Conservation (phyloP, 202 grass and related monocot species). For the Digitaria exilis region DNA sequence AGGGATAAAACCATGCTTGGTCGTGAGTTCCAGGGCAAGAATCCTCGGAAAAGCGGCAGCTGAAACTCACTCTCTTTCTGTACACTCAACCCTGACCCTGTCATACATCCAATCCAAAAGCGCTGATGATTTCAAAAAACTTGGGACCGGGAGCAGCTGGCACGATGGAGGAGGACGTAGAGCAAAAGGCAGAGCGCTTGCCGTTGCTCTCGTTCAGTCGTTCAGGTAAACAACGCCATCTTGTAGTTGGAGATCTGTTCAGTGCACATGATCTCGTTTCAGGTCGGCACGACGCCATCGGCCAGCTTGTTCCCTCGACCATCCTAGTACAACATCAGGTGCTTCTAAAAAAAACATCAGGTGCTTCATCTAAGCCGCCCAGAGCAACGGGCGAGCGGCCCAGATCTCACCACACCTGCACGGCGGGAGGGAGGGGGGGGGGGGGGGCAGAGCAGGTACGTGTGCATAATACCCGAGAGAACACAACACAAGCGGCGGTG, state of each 20-base stretch:
- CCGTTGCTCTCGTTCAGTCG: constrained; percentile 6
- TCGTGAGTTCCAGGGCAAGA: background rate
- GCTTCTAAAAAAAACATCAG: no score
- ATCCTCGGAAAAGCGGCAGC: background rate
- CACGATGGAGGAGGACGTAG: background rate
- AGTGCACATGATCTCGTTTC: background rate
- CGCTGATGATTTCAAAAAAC: no score
- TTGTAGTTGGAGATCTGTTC: background rate
- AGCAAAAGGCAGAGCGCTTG: background rate
- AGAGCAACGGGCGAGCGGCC: background rate
- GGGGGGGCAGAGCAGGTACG: no score
- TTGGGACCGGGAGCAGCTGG: background rate
- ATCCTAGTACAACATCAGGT: background rate
- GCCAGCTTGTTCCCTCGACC: background rate
- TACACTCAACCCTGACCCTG: no score
- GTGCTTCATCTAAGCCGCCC: constrained; percentile 26
- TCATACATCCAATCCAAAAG: no score
- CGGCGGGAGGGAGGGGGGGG: no score
- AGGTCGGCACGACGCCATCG: no score
- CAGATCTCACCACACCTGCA: constrained; percentile 22
- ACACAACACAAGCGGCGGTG: background rate
- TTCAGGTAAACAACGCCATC: background rate
- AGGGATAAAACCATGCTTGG: background rate
- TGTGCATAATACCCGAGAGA: background rate
- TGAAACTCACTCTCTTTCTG: no score